Base-by-base conservation (phyloP, 2,329 filamentous ascomycete species). In the Colletotrichum plurivorum region DNA sequence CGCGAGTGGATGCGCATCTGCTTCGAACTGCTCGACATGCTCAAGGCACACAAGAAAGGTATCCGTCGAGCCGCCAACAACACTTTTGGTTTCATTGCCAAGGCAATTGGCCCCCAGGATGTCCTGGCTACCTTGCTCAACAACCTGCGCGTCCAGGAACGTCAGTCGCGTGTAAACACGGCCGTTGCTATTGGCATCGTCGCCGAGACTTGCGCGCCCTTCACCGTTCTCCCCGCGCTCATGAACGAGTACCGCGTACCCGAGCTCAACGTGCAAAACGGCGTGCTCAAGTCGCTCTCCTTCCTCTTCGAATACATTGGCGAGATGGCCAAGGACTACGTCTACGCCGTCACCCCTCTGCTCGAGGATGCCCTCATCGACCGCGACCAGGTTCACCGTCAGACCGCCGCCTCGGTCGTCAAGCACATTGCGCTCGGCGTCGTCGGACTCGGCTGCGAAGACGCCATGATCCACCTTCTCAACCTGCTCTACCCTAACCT, bases 1-100 rank as follows among this genome's bases (percentile, higher is more conserved):
- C 90, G 96, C 76, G 96, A 99, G 82, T 99, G 96, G 96, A 99
- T 99, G 97, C 92, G 96, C 79, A 99, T 99, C 79, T 99, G 96
- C 84, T 99, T 99, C 81, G 96, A 99, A 84, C 86, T 99, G 62
- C 90, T 99, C 36, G 96, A 99, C 82, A 99, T 99, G 96, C 89
- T 99, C 76, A 99, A 99, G 83, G 96, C 96, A 7, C 96, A 99
- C 86, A 99, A 99, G 84, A 99, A 99, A 87, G 97, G 96, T 73
- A 99, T 99, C 74, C 93, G 96, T 73, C 92, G 96, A 80, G 96
- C 96, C 22, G 97, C 96, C 75, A 99, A 99, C 89, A 99, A 99
- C 85, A 99, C 96, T 0, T 99, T 99, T 76, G 96, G 96, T 80
- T 99, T 98, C 87, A 99, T 99, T 76, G 96, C 96, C 78, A 99